Evolutionary conservation across 768 basidiomycete species (phyloP).

Genomic region (Floccularia luteovirens): DNA sequence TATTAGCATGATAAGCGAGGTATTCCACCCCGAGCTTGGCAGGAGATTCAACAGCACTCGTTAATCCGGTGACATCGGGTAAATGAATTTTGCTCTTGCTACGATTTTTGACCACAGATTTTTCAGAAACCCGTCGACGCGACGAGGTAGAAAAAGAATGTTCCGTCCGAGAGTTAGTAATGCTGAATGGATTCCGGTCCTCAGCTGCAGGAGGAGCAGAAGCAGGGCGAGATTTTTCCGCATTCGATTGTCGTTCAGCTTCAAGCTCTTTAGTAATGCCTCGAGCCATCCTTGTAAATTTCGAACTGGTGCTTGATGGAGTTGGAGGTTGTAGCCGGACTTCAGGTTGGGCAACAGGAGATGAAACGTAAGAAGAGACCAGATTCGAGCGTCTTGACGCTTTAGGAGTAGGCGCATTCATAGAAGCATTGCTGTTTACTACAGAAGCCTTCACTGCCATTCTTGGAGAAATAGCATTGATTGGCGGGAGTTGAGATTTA

Average conservation of each 20-base stretch:
- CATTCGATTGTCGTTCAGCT: slow-evolving; percentile 19
- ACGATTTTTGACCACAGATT: too few relatives aligned
- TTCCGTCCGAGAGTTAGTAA: slow-evolving; percentile 18
- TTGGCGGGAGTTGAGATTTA: slow-evolving; percentile 5
- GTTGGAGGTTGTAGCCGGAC: slow-evolving; percentile 54
- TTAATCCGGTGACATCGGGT: slow-evolving; percentile 82
- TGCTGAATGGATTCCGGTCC: slow-evolving; percentile 31
- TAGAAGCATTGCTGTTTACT: slow-evolving; percentile 7
- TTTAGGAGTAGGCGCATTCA: slow-evolving; percentile 24
- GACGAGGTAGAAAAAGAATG: slow-evolving; percentile 9
- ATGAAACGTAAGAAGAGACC: slow-evolving; percentile 16
- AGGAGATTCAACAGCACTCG: slow-evolving; percentile 71
- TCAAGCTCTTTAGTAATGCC: slow-evolving; percentile 51
- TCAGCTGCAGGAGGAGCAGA: slow-evolving; percentile 7
- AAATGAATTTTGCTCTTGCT: slow-evolving; percentile 42
- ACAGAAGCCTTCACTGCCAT: slow-evolving; percentile 10
- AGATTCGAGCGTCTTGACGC: slow-evolving; percentile 20
- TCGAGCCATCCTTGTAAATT: slow-evolving; percentile 53
- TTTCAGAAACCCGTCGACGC: slow-evolving; percentile 12
- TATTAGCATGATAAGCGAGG: slow-evolving; percentile 36
- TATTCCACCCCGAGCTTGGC: slow-evolving; percentile 48
- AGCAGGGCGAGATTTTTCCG: slow-evolving; percentile 5
- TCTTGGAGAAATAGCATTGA: slow-evolving; percentile 15
- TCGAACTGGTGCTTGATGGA: slow-evolving; percentile 45
- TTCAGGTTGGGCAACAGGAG: slow-evolving; percentile 29